A percentile compares a stretch with the other conserved stretches of the same genome.
phyloP scores from a whole-genome alignment of 2,329 filamentous ascomycete genomes.

The Cryphonectria naterciae region DNA sequence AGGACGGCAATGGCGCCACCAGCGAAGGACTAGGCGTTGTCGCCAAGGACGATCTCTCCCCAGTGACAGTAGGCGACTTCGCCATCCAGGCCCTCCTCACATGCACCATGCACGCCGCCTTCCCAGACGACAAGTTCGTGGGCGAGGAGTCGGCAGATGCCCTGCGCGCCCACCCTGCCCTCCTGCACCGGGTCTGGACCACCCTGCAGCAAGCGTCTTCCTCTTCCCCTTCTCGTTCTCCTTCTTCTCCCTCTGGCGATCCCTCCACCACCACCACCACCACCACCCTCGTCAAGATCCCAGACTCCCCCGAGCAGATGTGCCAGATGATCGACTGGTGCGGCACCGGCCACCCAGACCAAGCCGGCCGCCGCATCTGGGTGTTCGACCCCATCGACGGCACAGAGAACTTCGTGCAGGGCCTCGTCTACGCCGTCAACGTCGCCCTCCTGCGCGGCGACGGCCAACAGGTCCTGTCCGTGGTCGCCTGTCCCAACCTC shows the following conservation, averaged over 20 bases:
- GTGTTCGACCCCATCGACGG: constrained; percentile 66
- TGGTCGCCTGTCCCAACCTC: constrained; percentile 49
- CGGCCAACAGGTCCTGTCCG: constrained; percentile 53
- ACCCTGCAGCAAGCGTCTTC: constrained; percentile 8
- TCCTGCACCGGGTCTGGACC: constrained; percentile 53
- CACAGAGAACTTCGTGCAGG: constrained; percentile 59
- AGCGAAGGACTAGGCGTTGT: constrained; percentile 44
- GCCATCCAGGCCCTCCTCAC: constrained; percentile 61
- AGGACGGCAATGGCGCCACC: constrained; percentile 45
- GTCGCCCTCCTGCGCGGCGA: constrained; percentile 56
- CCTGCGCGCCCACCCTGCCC: constrained; percentile 46
- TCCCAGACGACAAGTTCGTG: constrained; percentile 56
- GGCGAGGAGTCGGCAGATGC: constrained; percentile 59
- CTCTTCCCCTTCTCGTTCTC: too few species aligned
- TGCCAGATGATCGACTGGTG: constrained; percentile 60
- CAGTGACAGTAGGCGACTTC: constrained; percentile 64
- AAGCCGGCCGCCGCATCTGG: constrained; percentile 52
- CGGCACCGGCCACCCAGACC: constrained; percentile 43
- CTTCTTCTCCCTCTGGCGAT: too few species aligned
- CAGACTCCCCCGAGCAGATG: constrained; percentile 48
- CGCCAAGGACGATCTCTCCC: constrained; percentile 59
- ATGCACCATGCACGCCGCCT: constrained; percentile 52
- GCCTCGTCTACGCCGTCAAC: constrained; percentile 62
- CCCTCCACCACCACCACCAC: constrained; percentile 29
- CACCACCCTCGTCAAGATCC: constrained; percentile 37